Percentiles rank a stretch among this genome's conserved stretches.
These are phyloP conservation scores for Hypomontagnella submonticulosa DNA, from an alignment of 495 filamentous ascomycete species.

Conservation along the genomic window DNA sequence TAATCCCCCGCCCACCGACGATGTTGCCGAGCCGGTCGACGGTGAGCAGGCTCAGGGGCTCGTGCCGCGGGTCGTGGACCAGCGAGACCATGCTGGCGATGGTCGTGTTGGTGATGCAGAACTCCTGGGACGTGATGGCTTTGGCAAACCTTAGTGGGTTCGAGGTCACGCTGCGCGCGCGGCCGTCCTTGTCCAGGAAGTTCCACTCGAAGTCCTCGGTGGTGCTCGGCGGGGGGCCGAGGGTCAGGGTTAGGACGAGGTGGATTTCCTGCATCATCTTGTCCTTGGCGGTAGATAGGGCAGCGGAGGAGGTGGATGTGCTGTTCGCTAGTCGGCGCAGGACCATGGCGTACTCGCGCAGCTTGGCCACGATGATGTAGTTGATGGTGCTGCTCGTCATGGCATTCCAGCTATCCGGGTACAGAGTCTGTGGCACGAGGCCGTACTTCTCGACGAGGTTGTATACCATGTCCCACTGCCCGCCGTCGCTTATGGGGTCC, in stretches of 20 bases:
- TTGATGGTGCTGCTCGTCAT: conserved; percentile 75
- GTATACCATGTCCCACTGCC: conserved; percentile 93
- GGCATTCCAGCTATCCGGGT: conserved; percentile 83
- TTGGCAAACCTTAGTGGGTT: conserved; percentile 75
- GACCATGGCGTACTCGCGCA: conserved; percentile 81
- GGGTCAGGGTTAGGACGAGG: conserved; percentile 77
- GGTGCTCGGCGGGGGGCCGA: conserved; percentile 78
- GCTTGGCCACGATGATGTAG: conserved; percentile 80
- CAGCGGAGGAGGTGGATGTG: conserved; percentile 39
- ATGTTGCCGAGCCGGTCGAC: conserved; percentile 84
- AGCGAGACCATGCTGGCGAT: conserved; percentile 75
- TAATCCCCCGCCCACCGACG: conserved; percentile 73
- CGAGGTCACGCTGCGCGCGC: conserved; percentile 65
- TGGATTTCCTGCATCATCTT: conserved; percentile 82
- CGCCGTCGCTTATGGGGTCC: conserved; percentile 80
- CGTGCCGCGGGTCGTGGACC: conserved; percentile 84
- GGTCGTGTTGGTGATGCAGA: conserved; percentile 64
- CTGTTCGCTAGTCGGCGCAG: conserved; percentile 65
- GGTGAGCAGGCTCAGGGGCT: conserved; percentile 74
- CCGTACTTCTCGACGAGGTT: conserved; percentile 89
- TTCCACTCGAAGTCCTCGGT: conserved; percentile 78
- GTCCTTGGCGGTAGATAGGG: conserved; percentile 66
- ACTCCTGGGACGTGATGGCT: conserved; percentile 59
- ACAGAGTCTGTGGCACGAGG: conserved; percentile 79
- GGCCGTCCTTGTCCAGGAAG: conserved; percentile 74